Conservation (phyloP, 768 basidiomycete species). For the Suillus subluteus region DNA sequence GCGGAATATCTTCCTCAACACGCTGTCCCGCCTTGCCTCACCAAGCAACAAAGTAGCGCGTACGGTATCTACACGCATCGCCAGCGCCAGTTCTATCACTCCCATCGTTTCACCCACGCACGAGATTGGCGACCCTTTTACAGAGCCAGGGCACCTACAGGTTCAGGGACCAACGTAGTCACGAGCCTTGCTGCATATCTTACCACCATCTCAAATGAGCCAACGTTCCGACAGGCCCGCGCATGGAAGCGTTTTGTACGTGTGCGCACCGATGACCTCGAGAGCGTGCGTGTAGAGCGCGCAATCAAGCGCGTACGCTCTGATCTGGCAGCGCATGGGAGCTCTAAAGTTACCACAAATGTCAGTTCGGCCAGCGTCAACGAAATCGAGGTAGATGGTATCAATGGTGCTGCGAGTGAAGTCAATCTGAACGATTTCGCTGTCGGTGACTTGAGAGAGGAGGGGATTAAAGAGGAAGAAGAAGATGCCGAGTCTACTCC, state of each 20-base stretch:
- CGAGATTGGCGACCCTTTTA: constrained; percentile 68
- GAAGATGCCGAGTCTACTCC: constrained; percentile 21
- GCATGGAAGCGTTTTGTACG: constrained; percentile 87
- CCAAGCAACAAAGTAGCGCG: constrained; percentile 59
- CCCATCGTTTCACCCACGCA: constrained; percentile 54
- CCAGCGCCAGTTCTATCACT: constrained; percentile 40
- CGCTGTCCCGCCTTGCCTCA: constrained; percentile 81
- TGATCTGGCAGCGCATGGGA: constrained; percentile 76
- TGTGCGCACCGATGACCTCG: constrained; percentile 84
- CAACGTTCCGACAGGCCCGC: constrained; percentile 61
- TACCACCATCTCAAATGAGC: constrained; percentile 74
- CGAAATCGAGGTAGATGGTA: constrained; percentile 33
- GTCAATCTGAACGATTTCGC: constrained; percentile 19
- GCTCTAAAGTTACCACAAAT: constrained; percentile 37
- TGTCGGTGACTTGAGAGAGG: constrained; percentile 22
- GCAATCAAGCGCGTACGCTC: constrained; percentile 88
- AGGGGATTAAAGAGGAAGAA: constrained; percentile 31
- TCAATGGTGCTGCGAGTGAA: constrained; percentile 37
- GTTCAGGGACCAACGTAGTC: constrained; percentile 50
- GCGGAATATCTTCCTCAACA: constrained; percentile 84
- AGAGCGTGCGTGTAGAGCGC: constrained; percentile 84
- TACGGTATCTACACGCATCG: constrained; percentile 38
- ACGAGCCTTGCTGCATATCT: constrained; percentile 79
- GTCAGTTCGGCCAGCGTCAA: constrained; percentile 36
- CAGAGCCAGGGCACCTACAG: constrained; percentile 20